Base-by-base conservation (phyloP, 2,329 filamentous ascomycete species). In the Fusarium lyarnte region DNA sequence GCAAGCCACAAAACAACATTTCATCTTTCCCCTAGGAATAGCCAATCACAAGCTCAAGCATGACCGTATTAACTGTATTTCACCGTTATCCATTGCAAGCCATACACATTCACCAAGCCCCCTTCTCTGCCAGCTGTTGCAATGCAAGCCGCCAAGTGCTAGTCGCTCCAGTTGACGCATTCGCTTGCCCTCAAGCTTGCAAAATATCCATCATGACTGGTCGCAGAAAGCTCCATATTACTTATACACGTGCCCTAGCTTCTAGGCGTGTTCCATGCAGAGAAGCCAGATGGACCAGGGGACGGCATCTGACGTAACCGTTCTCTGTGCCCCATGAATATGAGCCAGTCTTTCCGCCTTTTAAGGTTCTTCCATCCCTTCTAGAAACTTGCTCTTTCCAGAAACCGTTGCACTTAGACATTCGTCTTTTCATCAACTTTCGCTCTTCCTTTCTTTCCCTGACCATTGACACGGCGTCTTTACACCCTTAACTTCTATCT, bases 281-380 rank as follows among this genome's bases (percentile, higher is more conserved):
- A 8, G 2, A 8, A 5, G 5, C 17, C 3, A 25, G 11, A 5
- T 1, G 0, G 6, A 27, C 9, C 31, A 35, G 23, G 23, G n/a
- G 9, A 51, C 1, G 3, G 8, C 0, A 23, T 21, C 23, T 51
- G n/a, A 36, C 17, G 16, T 36, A 25, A 25, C 16, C 3, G n/a
- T 5, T 35, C 5, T 23, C 8, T 16, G 1, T 11, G 0, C 0
- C 3, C n/a, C 17, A 16, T 16, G 31, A 21, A 3, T 0, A 3
- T 35, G n/a, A 8, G 8, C 17, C 8, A 11, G n/a, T 2, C 12
- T 2, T 14, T 21, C 6, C 2, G 2, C 21, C 31, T 3, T 3
- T 19, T 17, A 33, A 33, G 5, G 8, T 33, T 49, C n/a, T 49
- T 33, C 29, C 16, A 19, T 33, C 3, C 8, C 3, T 49, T 49